phyloP scores from a whole-genome alignment of 257 asterid genomes.

The Anisodus acutangulus region DNA sequence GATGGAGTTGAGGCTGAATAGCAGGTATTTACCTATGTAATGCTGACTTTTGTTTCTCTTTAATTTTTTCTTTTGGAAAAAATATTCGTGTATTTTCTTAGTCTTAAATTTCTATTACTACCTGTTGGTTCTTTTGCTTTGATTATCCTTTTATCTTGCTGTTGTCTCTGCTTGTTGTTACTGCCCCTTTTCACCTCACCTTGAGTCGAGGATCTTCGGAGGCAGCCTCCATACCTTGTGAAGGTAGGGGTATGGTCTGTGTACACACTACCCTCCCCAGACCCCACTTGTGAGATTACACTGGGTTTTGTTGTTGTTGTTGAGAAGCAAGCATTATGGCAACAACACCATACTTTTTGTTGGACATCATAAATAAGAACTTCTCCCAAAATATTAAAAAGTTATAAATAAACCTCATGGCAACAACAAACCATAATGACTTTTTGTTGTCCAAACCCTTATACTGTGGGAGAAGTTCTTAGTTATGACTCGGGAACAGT shows the following conservation, averaged over 20 bases:
- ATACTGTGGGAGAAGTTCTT: neutral
- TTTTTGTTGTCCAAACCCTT: neutral
- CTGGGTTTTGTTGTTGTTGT: too few species aligned
- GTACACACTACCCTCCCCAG: too few species aligned
- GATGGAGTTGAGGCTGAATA: conserved; percentile 97
- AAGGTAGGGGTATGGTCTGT: too few species aligned
- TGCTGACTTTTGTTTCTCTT: conserved; percentile 14
- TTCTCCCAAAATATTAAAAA: neutral
- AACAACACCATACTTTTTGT: neutral
- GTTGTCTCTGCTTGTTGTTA: too few species aligned
- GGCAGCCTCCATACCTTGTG: too few species aligned
- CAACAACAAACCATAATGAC: neutral
- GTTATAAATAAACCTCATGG: neutral
- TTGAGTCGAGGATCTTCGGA: too few species aligned
- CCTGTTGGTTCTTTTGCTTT: too few species aligned
- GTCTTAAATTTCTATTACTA: too few species aligned
- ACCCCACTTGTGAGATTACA: too few species aligned
- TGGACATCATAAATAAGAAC: conserved; percentile 11
- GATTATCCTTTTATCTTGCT: too few species aligned
- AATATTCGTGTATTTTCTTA: too few species aligned
- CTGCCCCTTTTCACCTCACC: too few species aligned
- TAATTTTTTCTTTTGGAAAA: neutral
- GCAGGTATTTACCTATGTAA: conserved; percentile 63
- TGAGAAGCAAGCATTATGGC: neutral
- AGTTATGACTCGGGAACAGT: conserved; percentile 25